Conservation (phyloP, 1,284 basidiomycete species). For the Cryptococcus deneoformans region DNA sequence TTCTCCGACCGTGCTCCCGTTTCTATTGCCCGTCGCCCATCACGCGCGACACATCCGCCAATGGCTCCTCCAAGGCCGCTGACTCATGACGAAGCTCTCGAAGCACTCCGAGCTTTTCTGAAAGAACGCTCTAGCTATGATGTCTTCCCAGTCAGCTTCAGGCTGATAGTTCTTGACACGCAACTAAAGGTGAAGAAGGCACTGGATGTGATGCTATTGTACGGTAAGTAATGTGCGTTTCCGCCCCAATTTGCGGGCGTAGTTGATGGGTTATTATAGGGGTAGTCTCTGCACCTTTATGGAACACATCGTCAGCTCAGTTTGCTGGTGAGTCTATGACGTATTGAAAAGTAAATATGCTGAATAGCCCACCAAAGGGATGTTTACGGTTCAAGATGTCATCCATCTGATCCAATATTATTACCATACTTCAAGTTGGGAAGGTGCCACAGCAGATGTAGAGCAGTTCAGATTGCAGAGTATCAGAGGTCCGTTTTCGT, state of each 20-base stretch:
- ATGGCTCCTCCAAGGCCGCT: conserved; percentile 24
- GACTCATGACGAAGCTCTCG: conserved; percentile 68
- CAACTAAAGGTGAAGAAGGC: conserved; percentile 93
- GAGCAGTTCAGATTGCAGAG: conserved; percentile 91
- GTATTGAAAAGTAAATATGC: not conserved
- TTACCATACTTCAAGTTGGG: conserved; percentile 79
- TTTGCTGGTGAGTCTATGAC: conserved; percentile 59
- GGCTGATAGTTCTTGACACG: conserved; percentile 94
- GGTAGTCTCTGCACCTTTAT: conserved; percentile 97
- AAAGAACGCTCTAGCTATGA: conserved; percentile 86
- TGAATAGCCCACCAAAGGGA: conserved; percentile 55
- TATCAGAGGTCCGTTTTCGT: conserved; percentile 64
- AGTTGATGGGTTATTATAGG: conserved; percentile 54
- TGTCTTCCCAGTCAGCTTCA: conserved; percentile 92
- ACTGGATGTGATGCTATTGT: conserved; percentile 80
- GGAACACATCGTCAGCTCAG: conserved; percentile 85
- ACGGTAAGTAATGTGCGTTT: conserved; percentile 58
- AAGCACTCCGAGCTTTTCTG: conserved; percentile 76
- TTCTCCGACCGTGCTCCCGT: not conserved
- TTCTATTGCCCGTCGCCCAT: conserved; percentile 31
- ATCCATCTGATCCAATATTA: conserved; percentile 98
- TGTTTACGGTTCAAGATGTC: conserved; percentile 94
- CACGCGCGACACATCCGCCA: conserved; percentile 38
- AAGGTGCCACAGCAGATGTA: conserved; percentile 83
- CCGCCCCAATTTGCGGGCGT: too few relatives aligned